Conservation (phyloP, 1,284 basidiomycete genomes). For the Ceraceosorus bombacis region DNA sequence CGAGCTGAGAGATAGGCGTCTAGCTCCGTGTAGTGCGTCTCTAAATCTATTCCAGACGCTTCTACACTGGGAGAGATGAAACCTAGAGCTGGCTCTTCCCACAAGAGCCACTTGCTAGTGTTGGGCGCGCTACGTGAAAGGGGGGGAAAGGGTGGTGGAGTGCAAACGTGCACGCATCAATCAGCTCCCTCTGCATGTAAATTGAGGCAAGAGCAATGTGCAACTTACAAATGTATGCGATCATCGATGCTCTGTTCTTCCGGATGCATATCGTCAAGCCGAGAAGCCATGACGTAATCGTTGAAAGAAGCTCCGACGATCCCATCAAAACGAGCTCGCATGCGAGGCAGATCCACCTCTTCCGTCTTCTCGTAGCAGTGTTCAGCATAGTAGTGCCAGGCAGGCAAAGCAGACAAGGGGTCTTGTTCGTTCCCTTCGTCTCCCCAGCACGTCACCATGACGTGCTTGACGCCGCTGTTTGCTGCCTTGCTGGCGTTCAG, state of each 20-base stretch:
- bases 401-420: conserved; percentile 28
- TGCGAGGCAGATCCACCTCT: conserved; percentile 34
- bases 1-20: conserved; percentile 7
- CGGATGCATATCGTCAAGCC: conserved; percentile 37
- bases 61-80: conserved; percentile 30
- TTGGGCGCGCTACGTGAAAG: conserved; percentile 34
- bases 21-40: conserved; percentile 20
- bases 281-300: conserved; percentile 47
- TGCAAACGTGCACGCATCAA: too few species aligned
- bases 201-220: too few species aligned
- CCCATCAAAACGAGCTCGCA: conserved; percentile 35
- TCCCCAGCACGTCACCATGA: conserved; percentile 50
- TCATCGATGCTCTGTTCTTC: conserved; percentile 24
- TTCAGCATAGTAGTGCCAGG: conserved; percentile 46
- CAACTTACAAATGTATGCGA: conserved; percentile 29
- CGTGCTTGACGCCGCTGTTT: conserved; percentile 39
- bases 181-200: too few species aligned
- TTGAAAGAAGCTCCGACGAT: conserved; percentile 47
- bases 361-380: conserved; percentile 35
- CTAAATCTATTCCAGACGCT: conserved; percentile 25
- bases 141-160: too few species aligned
- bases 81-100: conserved; percentile 39
- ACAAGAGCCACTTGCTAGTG: conserved; percentile 48
- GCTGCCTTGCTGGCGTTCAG: conserved; percentile 44
- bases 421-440: conserved; percentile 50